Conservation (phyloP, 2,329 filamentous ascomycete species). For the Diaporthe batatas region DNA sequence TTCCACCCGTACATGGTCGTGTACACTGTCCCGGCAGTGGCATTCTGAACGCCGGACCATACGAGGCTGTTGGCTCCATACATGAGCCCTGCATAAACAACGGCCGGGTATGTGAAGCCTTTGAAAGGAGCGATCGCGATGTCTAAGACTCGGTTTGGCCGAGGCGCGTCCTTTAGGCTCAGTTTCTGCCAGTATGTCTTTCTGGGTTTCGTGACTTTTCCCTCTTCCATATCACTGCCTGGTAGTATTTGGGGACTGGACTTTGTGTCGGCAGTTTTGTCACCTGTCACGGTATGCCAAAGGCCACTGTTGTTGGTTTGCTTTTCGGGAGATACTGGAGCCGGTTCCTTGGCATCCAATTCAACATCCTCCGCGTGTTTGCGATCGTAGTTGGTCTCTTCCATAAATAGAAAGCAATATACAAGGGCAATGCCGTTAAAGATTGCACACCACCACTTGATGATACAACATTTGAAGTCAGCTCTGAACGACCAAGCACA, state of each 20-base stretch:
- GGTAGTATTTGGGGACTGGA: background rate
- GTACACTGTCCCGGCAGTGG: constrained; percentile 50
- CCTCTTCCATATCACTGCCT: constrained; percentile 24
- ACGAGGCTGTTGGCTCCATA: constrained; percentile 52
- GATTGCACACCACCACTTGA: constrained; percentile 48
- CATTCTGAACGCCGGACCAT: constrained; percentile 50
- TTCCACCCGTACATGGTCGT: constrained; percentile 50
- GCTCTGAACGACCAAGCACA: too few relatives aligned
- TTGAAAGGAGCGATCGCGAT: constrained; percentile 51
- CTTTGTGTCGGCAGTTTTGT: background rate
- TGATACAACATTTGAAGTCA: background rate
- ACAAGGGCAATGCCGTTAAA: constrained; percentile 49
- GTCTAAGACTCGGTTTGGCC: constrained; percentile 54
- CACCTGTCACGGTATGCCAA: background rate
- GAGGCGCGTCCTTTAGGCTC: constrained; percentile 50
- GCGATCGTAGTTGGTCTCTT: constrained; percentile 65
- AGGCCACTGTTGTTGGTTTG: background rate
- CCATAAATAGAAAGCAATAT: constrained; percentile 63
- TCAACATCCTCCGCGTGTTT: background rate
- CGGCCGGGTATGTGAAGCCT: constrained; percentile 49
- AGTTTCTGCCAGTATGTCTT: constrained; percentile 56
- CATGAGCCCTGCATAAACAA: constrained; percentile 52
- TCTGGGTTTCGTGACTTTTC: constrained; percentile 45
- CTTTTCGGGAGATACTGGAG: background rate
- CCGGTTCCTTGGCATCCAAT: background rate